These are phyloP conservation scores for Ceratobasidium sp. DNA, from an alignment of 1,284 basidiomycete species.

Conservation along the genomic window DNA sequence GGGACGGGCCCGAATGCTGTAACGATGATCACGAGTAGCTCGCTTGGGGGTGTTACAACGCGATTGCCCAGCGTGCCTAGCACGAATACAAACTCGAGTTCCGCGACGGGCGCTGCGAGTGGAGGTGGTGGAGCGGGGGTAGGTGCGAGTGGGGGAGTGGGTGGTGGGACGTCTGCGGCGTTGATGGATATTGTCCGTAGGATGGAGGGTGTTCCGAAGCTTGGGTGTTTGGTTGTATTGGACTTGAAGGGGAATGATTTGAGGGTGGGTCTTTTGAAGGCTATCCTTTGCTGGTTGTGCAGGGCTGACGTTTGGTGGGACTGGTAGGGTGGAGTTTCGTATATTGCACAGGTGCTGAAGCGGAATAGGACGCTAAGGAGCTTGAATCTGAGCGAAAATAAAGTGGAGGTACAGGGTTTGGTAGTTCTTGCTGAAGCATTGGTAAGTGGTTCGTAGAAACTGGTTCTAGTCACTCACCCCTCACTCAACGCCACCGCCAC, in stretches of 20 bases:
- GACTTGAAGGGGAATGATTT: constrained; percentile 95
- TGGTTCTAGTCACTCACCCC: constrained; percentile 1
- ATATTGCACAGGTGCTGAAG: constrained; percentile 95
- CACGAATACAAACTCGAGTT: not conserved
- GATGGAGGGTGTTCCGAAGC: constrained; percentile 83
- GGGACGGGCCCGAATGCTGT: constrained; percentile 69
- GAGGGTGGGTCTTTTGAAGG: constrained; percentile 66
- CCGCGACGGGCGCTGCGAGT: constrained; percentile 43
- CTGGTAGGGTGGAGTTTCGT: constrained; percentile 80
- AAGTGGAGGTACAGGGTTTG: constrained; percentile 86
- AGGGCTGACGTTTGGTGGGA: constrained; percentile 25
- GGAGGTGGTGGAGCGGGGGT: constrained; percentile 51
- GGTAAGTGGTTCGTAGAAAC: constrained; percentile 62
- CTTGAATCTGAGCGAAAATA: constrained; percentile 94
- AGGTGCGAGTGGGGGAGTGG: constrained; percentile 40
- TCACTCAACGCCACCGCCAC: not conserved
- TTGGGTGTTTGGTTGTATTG: constrained; percentile 88
- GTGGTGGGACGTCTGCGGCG: constrained; percentile 62
- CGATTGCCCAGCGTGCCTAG: constrained; percentile 56
- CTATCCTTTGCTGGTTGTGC: not conserved
- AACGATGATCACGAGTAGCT: constrained; percentile 80
- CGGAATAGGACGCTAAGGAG: constrained; percentile 96
- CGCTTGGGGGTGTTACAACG: constrained; percentile 82
- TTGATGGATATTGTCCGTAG: constrained; percentile 84
- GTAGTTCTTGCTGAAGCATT: constrained; percentile 89